Evolutionary conservation across 257 asterid genomes (phyloP), one percentile per base, ranked within the genome.

Genomic region (Gardenia jasminoides): DNA sequence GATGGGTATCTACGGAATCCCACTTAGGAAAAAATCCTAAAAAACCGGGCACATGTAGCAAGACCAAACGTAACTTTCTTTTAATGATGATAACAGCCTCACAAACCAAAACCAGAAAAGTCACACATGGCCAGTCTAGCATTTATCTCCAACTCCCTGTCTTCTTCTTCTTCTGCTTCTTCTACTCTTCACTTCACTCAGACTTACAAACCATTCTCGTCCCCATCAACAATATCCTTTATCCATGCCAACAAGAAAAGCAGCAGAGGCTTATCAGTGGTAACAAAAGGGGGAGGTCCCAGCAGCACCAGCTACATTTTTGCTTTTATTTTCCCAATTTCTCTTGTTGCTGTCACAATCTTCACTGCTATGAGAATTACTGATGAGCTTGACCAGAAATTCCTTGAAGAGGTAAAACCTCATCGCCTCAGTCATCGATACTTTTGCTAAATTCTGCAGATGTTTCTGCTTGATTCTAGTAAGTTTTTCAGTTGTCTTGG

Each of bases 311-410:
- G 80, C 85, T 92, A 91, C 61, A 83, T 91, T 82, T 89, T 89
- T 69, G 96, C 97, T 78, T 87, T 92, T 72, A 78, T 88, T 39
- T 84, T 92, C 78, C 97, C 97, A 2, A 78, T 92, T 26, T 87
- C 97, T 52, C 96, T 92, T 61, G 91, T 92, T 56, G 96, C 88
- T 0, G 84, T 83, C 58, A 92, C 97, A 56, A 67, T 87, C 72
- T 58, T 91, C 86, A 86, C 93, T 52, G 83, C 96, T 17, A 67
- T 86, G 1, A 85, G 88, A 82, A 76, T 92, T 79, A 89, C 90
- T 20, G 96, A 92, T 80, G 80, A 87, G 85, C 94, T 92, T 69
- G 97, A 92, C 84, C 80, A 88, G 76, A 87, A 92, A 80, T 92
- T 85, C 80, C 82, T 89, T 17, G 97, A 92, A 84, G 96, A 92